phyloP scores from a whole-genome alignment of 164 flowering plant genomes.

The Tetrastigma voinierianum region DNA sequence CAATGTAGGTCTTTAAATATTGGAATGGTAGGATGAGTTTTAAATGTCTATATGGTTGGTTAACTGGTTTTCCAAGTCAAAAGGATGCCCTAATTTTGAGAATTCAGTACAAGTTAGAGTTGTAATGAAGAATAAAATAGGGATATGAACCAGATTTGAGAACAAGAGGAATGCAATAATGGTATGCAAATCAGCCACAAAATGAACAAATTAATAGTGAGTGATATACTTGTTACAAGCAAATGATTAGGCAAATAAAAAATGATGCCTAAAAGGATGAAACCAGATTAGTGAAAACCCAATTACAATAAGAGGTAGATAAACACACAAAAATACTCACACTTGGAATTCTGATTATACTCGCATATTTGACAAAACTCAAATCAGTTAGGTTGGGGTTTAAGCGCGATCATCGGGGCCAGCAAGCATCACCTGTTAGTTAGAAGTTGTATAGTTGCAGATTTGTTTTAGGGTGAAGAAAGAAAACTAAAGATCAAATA shows the following conservation, averaged over 20 bases:
- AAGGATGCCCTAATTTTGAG: too few species aligned
- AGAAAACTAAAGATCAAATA: background rate
- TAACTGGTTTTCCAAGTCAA: too few species aligned
- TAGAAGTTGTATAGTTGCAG: background rate
- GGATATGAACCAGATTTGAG: too few species aligned
- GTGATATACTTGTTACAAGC: slow-evolving; percentile 17
- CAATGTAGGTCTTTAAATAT: too few species aligned
- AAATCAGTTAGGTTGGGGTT: slow-evolving; percentile 17
- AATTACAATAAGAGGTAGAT: slow-evolving; percentile 5
- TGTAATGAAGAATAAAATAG: too few species aligned
- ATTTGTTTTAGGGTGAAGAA: background rate
- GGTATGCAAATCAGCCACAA: slow-evolving; percentile 19
- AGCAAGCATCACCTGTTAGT: slow-evolving; percentile 35
- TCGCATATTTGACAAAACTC: slow-evolving; percentile 7
- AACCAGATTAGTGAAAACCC: slow-evolving; percentile 23
- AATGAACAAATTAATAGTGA: slow-evolving; percentile 22
- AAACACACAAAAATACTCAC: slow-evolving; percentile 19
- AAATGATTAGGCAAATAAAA: slow-evolving; percentile 27
- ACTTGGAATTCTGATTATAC: slow-evolving; percentile 17
- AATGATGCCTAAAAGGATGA: slow-evolving; percentile 28
- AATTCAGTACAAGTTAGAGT: too few species aligned
- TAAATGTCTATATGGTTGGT: too few species aligned
- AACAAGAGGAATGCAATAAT: too few species aligned
- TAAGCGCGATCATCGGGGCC: slow-evolving; percentile 44
- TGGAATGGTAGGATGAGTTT: too few species aligned